These are phyloP conservation scores for Colletotrichum lentis DNA, from an alignment of 2,329 filamentous ascomycete species.

Conservation along the genomic window DNA sequence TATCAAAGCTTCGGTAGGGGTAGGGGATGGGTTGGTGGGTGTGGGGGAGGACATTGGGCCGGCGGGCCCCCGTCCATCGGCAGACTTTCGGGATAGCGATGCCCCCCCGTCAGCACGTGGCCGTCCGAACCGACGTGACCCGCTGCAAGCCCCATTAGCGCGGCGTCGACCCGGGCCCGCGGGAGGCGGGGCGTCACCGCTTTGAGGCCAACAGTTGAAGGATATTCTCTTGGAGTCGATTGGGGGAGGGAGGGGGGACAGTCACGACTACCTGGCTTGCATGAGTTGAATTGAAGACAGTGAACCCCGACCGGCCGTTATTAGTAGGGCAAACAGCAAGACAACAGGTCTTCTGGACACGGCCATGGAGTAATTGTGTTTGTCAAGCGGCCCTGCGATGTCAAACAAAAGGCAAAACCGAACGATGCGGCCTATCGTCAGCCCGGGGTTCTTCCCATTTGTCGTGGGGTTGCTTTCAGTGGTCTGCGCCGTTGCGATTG, in stretches of 20 bases:
- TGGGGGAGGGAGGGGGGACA: too few relatives aligned
- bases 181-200: constrained; percentile 10
- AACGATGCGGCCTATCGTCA: background rate
- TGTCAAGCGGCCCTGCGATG: too few relatives aligned
- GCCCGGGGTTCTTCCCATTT: constrained; percentile 1
- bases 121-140: constrained; percentile 15
- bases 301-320: too few relatives aligned
- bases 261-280: too few relatives aligned
- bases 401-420: background rate
- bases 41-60: too few relatives aligned
- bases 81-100: constrained; percentile 17
- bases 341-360: too few relatives aligned
- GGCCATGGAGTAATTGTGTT: background rate
- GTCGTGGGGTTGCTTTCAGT: constrained; percentile 17
- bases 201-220: background rate
- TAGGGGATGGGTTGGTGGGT: too few relatives aligned
- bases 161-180: constrained; percentile 12
- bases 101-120: constrained; percentile 31
- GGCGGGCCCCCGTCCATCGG: background rate
- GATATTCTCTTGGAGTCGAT: too few relatives aligned
- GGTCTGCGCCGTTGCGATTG: constrained; percentile 9
- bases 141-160: constrained; percentile 16
- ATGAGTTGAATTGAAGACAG: background rate
- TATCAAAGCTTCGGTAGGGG: too few relatives aligned
- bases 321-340: too few relatives aligned